These are phyloP conservation scores for Gossypium australe DNA, from an alignment of 345 rosid genomes.

Conservation along the genomic window DNA sequence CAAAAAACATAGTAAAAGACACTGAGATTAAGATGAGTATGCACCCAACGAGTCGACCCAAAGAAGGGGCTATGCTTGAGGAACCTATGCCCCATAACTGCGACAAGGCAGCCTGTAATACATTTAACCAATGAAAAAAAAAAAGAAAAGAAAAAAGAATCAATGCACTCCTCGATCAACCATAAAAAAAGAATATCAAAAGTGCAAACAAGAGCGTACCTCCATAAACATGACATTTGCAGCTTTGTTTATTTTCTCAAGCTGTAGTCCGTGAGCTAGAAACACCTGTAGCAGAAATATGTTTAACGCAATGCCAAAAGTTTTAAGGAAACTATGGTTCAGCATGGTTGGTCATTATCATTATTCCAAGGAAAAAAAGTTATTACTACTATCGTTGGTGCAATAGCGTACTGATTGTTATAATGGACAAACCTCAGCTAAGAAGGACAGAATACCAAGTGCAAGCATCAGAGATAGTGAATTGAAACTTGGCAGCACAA, in stretches of 20 bases:
- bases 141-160: neutral
- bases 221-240: constrained; percentile 60
- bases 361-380: too few species aligned
- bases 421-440: constrained; percentile 55
- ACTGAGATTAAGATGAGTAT: constrained; percentile 63
- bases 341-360: neutral
- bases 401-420: neutral
- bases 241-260: constrained; percentile 80
- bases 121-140: neutral
- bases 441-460: constrained; percentile 66
- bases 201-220: constrained; percentile 32
- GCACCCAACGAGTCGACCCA: constrained; percentile 64
- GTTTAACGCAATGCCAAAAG: neutral
- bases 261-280: constrained; percentile 83
- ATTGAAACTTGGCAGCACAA: constrained; percentile 58
- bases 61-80: constrained; percentile 34
- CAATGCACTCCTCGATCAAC: neutral
- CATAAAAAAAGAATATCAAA: neutral
- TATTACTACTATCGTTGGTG: neutral
- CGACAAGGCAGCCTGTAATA: constrained; percentile 22
- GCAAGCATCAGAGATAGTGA: constrained; percentile 48
- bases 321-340: neutral
- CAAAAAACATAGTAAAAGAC: constrained; percentile 51
- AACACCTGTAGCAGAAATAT: constrained; percentile 40
- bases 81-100: constrained; percentile 51